A percentile compares a stretch with the other conserved stretches of the same genome.
Conservation (phyloP, 2,329 filamentous ascomycete species). For the Penicillium sp. region DNA sequence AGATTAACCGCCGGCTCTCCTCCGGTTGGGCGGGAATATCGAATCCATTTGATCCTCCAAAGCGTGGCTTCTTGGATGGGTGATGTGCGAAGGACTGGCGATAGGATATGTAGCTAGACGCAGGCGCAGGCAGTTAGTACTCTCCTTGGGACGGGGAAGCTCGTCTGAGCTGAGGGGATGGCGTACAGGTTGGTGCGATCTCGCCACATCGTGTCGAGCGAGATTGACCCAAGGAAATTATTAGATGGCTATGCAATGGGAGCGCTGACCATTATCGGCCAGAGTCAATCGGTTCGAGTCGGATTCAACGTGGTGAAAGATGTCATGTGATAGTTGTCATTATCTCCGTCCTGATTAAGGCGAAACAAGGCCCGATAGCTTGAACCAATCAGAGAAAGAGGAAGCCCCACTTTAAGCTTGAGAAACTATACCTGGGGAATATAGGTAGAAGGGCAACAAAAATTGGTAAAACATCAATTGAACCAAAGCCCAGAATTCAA, state of each 20-base stretch:
- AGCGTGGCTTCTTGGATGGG: conserved; percentile 75
- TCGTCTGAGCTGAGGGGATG: conserved; percentile 10
- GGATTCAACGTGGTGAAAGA: no score
- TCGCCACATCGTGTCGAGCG: conserved; percentile 75
- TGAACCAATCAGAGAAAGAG: no score
- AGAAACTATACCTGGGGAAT: no score
- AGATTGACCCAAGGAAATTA: conserved; percentile 16
- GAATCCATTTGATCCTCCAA: conserved; percentile 56
- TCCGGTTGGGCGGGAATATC: conserved; percentile 56
- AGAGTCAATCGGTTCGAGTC: no score
- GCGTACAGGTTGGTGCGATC: conserved; percentile 95
- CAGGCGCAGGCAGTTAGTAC: conserved; percentile 14
- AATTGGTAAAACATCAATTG: no score
- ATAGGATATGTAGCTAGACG: conserved; percentile 86
- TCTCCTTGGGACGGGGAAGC: neutral
- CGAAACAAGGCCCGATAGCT: no score
- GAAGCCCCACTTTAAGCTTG: no score
- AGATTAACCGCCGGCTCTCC: conserved; percentile 77
- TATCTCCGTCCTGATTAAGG: no score
- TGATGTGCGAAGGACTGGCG: conserved; percentile 97
- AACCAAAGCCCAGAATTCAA: no score
- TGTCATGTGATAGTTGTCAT: no score
- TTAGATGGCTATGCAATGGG: conserved; percentile 12
- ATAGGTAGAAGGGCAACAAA: no score
- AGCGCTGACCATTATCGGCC: conserved; percentile 14